These are phyloP conservation scores for Phytophthora palmivora DNA, from an alignment of 352 stramenopile species.

Conservation along the genomic window DNA sequence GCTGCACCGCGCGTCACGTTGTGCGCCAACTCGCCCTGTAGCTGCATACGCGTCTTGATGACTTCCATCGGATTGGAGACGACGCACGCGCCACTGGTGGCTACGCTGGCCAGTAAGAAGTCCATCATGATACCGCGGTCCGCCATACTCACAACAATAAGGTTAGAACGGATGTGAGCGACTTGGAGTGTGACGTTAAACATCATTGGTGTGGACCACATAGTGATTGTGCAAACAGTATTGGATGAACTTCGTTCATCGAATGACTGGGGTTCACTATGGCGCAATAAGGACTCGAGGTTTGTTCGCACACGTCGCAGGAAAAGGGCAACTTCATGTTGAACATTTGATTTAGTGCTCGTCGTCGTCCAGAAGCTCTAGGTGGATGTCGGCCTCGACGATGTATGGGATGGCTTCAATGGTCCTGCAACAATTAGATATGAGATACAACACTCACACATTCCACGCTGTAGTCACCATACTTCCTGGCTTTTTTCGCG, in stretches of 20 bases:
- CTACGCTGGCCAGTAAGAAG: constrained; percentile 70
- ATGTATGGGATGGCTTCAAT: constrained; percentile 86
- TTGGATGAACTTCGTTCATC: constrained; percentile 10
- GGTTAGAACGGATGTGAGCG: constrained; percentile 17
- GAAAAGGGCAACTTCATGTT: constrained; percentile 19
- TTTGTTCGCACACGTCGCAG: constrained; percentile 33
- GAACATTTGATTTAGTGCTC: constrained; percentile 21
- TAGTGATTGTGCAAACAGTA: constrained; percentile 21
- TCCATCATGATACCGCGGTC: constrained; percentile 70
- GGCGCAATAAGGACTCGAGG: constrained; percentile 1
- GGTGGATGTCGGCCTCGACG: constrained; percentile 79
- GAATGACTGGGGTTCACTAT: constrained; percentile 19
- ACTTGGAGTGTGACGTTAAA: too few species aligned
- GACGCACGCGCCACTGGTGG: constrained; percentile 73
- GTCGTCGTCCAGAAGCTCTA: constrained; percentile 82
- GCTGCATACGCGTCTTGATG: constrained; percentile 91
- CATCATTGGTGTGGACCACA: constrained; percentile 12
- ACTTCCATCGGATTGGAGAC: constrained; percentile 92
- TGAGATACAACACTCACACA: not conserved
- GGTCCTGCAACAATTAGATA: constrained; percentile 42
- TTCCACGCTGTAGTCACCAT: constrained; percentile 8
- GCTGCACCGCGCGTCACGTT: constrained; percentile 42
- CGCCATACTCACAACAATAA: constrained; percentile 20
- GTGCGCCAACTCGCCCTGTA: constrained; percentile 83
- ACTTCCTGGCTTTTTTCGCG: constrained; percentile 79